Evolutionary conservation across 2,329 filamentous ascomycete genomes (phyloP).

Genomic region (Venturia aucupariae): DNA sequence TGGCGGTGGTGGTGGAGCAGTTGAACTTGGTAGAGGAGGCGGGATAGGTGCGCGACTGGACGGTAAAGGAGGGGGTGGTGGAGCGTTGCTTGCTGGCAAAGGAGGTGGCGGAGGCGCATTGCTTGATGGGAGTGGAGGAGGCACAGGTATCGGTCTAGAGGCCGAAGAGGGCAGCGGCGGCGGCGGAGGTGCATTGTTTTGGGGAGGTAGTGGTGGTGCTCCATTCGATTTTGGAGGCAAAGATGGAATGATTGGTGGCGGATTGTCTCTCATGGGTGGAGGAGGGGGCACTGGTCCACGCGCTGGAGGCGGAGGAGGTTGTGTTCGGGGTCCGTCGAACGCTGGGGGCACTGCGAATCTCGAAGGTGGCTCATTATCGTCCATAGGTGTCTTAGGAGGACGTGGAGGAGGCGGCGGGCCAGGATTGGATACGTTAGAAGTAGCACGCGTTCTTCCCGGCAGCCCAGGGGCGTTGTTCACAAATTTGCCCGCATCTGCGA

Average conservation of each 20-base stretch:
- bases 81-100: conserved; percentile 21
- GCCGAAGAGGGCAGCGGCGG: conserved; percentile 17
- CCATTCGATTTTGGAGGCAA: conserved; percentile 28
- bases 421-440: conserved; percentile 30
- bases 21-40: conserved; percentile 23
- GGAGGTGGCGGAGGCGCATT: conserved; percentile 36
- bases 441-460: conserved; percentile 40
- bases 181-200: conserved; percentile 21
- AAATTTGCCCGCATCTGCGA: conserved; percentile 84
- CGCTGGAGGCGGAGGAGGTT: conserved; percentile 67
- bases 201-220: conserved; percentile 21
- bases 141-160: conserved; percentile 8
- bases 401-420: conserved; percentile 39
- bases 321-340: conserved; percentile 49
- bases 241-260: conserved; percentile 30
- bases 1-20: conserved; percentile 33
- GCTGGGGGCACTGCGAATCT: conserved; percentile 34
- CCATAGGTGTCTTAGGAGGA: conserved; percentile 46
- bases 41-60: conserved; percentile 19
- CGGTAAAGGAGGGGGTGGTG: conserved; percentile 23
- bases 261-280: conserved; percentile 34
- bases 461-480: conserved; percentile 45
- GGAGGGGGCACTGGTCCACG: conserved; percentile 56
- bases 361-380: conserved; percentile 51
- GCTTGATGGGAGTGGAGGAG: conserved; percentile 11